phyloP scores from a whole-genome alignment of 345 rosid genomes.

The Dimocarpus longan region DNA sequence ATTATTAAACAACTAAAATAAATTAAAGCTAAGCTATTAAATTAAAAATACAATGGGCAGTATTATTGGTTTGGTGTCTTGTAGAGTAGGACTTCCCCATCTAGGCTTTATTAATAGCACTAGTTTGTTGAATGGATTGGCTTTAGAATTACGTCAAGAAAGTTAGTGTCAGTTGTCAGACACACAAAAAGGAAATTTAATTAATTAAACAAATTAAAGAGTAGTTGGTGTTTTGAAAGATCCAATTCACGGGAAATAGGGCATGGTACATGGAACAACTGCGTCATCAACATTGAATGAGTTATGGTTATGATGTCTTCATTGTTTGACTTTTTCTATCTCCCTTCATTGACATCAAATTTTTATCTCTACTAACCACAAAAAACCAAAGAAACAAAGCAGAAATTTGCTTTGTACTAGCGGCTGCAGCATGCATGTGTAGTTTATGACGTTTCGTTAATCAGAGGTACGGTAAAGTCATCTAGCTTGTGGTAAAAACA shows the following conservation, averaged over 20 bases:
- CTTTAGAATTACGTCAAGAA: conserved; percentile 30
- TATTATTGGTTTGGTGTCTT: neutral
- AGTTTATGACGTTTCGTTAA: neutral
- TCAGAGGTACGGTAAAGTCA: neutral
- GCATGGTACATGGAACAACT: conserved; percentile 19
- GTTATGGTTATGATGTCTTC: neutral
- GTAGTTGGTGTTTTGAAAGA: conserved; percentile 26
- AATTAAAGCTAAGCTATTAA: neutral
- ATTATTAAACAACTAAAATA: neutral
- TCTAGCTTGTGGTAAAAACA: neutral
- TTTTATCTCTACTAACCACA: too few species aligned
- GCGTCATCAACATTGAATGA: conserved; percentile 26
- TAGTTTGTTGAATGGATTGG: neutral
- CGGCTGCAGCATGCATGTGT: neutral
- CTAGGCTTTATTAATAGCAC: neutral
- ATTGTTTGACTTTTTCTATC: neutral
- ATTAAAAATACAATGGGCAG: neutral
- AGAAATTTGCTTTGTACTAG: too few species aligned
- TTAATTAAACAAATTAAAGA: neutral
- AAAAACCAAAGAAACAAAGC: neutral
- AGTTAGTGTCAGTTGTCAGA: conserved; percentile 1
- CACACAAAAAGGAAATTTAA: neutral
- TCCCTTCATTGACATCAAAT: too few species aligned
- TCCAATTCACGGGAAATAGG: conserved; percentile 39
- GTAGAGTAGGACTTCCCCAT: neutral